Evolutionary conservation across 495 filamentous ascomycete genomes (phyloP).

Genomic region (Penicillium subrubescens): DNA sequence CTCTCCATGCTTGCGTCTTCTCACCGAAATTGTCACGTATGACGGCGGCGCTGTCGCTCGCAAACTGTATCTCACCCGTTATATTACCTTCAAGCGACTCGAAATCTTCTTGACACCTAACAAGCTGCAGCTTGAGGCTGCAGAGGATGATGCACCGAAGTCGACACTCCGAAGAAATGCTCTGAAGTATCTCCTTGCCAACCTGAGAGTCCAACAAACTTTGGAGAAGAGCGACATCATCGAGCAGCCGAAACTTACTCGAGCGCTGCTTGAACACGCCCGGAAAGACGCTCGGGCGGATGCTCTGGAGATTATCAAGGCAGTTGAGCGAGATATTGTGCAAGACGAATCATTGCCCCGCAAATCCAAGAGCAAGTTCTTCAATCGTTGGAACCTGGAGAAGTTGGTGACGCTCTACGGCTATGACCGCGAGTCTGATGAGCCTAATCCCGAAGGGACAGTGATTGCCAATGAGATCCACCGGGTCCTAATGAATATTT

Average conservation of each 20-base stretch:
- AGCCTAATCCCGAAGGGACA: slow-evolving; percentile 36
- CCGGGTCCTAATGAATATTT: slow-evolving; percentile 70
- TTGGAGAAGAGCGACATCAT: slow-evolving; percentile 75
- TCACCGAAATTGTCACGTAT: slow-evolving; percentile 76
- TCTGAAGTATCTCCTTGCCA: slow-evolving; percentile 70
- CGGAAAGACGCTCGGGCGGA: slow-evolving; percentile 72
- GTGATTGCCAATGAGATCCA: slow-evolving; percentile 64
- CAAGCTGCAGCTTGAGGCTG: slow-evolving; percentile 51
- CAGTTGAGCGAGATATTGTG: slow-evolving; percentile 65
- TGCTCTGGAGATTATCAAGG: slow-evolving; percentile 66
- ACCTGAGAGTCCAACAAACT: slow-evolving; percentile 68
- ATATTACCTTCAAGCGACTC: slow-evolving; percentile 73
- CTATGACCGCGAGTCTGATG: slow-evolving; percentile 51
- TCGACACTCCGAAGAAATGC: slow-evolving; percentile 78
- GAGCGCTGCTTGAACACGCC: slow-evolving; percentile 68
- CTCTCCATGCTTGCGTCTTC: slow-evolving; percentile 75
- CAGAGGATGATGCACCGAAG: slow-evolving; percentile 55
- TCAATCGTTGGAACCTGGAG: slow-evolving; percentile 69
- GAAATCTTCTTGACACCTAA: slow-evolving; percentile 53
- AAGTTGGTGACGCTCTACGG: slow-evolving; percentile 72
- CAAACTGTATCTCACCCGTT: slow-evolving; percentile 66
- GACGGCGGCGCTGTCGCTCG: slow-evolving; percentile 78
- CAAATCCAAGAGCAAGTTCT: slow-evolving; percentile 68
- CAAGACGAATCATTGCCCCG: slow-evolving; percentile 68
- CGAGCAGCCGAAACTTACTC: slow-evolving; percentile 68